A percentile compares a stretch with the other conserved stretches of the same genome.
These are phyloP conservation scores for Lactifluus hygrophoroides DNA, from an alignment of 768 basidiomycete genomes.

Conservation along the genomic window DNA sequence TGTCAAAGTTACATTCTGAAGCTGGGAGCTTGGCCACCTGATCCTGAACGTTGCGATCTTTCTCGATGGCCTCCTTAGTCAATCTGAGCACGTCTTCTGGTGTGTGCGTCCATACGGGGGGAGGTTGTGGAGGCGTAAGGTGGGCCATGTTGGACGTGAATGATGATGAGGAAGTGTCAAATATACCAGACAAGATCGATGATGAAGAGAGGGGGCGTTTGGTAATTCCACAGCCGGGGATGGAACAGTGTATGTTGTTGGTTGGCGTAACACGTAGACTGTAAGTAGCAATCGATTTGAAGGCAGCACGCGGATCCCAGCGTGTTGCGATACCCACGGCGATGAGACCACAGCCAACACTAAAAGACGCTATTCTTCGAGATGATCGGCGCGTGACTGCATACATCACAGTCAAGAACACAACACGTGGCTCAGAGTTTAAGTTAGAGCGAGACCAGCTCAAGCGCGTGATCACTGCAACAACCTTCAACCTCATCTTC, in stretches of 20 bases:
- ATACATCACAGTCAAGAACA: no score
- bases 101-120: slow-evolving; percentile 60
- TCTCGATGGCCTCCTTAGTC: slow-evolving; percentile 50
- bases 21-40: slow-evolving; percentile 48
- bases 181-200: slow-evolving; percentile 1
- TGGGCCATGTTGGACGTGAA: slow-evolving; percentile 31
- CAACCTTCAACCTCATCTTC: background rate
- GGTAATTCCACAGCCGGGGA: background rate
- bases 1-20: slow-evolving; percentile 54
- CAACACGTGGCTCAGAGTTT: no score
- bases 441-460: no score
- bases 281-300: slow-evolving; percentile 8
- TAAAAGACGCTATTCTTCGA: slow-evolving; percentile 1
- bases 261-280: background rate
- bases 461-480: background rate
- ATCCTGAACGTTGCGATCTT: slow-evolving; percentile 48
- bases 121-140: slow-evolving; percentile 53
- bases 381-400: slow-evolving; percentile 5
- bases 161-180: background rate
- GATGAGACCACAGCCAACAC: slow-evolving; percentile 4
- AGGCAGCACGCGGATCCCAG: background rate
- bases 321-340: slow-evolving; percentile 10
- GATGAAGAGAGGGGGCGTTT: slow-evolving; percentile 6
- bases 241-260: background rate
- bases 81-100: slow-evolving; percentile 42